Percentiles rank a stretch among this genome's conserved stretches.
Evolutionary conservation across 257 asterid genomes (phyloP).

Genomic region (Perilla frutescens): DNA sequence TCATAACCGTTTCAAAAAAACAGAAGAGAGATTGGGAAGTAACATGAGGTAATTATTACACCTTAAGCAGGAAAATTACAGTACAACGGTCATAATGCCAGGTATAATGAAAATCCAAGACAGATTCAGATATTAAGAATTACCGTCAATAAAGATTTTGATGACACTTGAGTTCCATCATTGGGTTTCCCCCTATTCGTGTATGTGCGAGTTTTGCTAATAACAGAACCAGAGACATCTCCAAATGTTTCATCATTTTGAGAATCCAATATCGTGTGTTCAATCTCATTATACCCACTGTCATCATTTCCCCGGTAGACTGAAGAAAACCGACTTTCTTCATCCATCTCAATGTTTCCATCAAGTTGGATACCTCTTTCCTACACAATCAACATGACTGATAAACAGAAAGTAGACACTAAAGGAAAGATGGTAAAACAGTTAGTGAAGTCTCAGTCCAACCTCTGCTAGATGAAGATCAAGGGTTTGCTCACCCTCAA

Average conservation of each 20-base stretch:
- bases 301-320: constrained; percentile 76
- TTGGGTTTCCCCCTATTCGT: constrained; percentile 39
- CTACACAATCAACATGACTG: constrained; percentile 47
- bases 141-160: constrained; percentile 61
- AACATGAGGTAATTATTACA: constrained; percentile 14
- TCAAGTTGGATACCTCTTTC: constrained; percentile 84
- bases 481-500: constrained; percentile 86
- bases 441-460: constrained; percentile 27
- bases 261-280: constrained; percentile 67
- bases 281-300: constrained; percentile 73
- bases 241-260: constrained; percentile 86
- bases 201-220: constrained; percentile 46
- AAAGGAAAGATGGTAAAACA: constrained; percentile 11
- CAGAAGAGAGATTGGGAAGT: constrained; percentile 6
- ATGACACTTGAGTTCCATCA: constrained; percentile 48
- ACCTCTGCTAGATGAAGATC: constrained; percentile 99
- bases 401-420: constrained; percentile 24
- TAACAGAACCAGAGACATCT: constrained; percentile 55
- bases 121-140: constrained; percentile 13
- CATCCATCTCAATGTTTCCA: constrained; percentile 77
- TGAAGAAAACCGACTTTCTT: constrained; percentile 88
- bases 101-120: constrained; percentile 24
- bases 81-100: not conserved
- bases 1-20: constrained; percentile 7
- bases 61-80: constrained; percentile 15